Evolutionary conservation across 2,329 filamentous ascomycete species (phyloP).

Genomic region (Phoma sp.): DNA sequence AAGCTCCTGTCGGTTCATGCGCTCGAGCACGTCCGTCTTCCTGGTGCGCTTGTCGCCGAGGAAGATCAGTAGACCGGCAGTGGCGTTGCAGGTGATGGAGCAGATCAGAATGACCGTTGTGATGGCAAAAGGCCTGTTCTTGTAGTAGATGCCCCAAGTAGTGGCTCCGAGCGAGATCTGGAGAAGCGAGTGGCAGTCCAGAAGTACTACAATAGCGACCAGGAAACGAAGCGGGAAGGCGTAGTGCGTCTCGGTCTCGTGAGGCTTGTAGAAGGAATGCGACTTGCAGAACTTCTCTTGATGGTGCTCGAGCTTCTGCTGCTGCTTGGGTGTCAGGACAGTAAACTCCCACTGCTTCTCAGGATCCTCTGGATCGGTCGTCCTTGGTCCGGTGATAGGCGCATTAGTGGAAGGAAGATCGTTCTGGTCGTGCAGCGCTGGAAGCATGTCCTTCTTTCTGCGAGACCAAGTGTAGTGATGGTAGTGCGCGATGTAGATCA

Average conservation of each 20-base stretch:
- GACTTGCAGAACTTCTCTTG: constrained; percentile 81
- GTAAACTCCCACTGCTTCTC: constrained; percentile 59
- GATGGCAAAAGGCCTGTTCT: constrained; percentile 71
- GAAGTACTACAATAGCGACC: constrained; percentile 77
- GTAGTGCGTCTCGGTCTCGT: constrained; percentile 82
- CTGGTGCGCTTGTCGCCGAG: constrained; percentile 78
- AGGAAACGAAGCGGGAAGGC: constrained; percentile 79
- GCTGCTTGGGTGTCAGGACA: constrained; percentile 70
- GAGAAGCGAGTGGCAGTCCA: constrained; percentile 80
- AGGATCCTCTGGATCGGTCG: constrained; percentile 43
- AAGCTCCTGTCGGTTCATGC: constrained; percentile 77
- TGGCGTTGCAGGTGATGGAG: constrained; percentile 79
- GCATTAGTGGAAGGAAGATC: constrained; percentile 64
- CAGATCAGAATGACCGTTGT: constrained; percentile 83
- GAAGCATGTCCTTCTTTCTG: constrained; percentile 68
- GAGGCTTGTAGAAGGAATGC: constrained; percentile 88
- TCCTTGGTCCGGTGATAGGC: constrained; percentile 52
- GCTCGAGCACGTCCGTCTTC: constrained; percentile 85
- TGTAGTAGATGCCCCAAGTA: constrained; percentile 81
- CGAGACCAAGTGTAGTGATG: constrained; percentile 70
- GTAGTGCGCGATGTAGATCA: constrained; percentile 81
- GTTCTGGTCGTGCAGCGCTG: constrained; percentile 71
- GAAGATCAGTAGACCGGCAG: constrained; percentile 77
- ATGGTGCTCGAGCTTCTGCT: constrained; percentile 75
- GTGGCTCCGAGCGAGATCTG: constrained; percentile 80